Conservation (phyloP, 495 filamentous ascomycete species). For the Aspergillus steynii region DNA sequence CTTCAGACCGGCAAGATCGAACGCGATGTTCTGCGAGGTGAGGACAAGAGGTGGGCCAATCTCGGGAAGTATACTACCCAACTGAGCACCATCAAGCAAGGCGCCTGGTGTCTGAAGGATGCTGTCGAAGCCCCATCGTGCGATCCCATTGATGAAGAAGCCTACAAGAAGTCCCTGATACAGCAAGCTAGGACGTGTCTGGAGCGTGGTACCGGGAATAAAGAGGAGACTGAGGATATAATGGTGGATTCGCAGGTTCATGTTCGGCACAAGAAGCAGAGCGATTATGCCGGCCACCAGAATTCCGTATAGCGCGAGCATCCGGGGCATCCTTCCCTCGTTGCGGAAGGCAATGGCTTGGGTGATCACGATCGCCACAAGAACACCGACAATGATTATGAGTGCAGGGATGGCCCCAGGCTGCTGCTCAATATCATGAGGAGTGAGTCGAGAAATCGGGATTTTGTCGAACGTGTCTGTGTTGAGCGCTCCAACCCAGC, state of each 20-base stretch:
- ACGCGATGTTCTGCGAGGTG: slow-evolving; percentile 43
- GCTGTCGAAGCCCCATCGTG: slow-evolving; percentile 64
- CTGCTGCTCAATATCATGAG: slow-evolving; percentile 71
- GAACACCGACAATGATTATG: slow-evolving; percentile 56
- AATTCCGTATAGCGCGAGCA: slow-evolving; percentile 65
- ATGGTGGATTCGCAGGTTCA: slow-evolving; percentile 66
- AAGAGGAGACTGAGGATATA: slow-evolving; percentile 63
- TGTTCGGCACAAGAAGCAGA: slow-evolving; percentile 54
- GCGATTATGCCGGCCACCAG: slow-evolving; percentile 42
- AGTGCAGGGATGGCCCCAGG: slow-evolving; percentile 71
- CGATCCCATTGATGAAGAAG: slow-evolving; percentile 65
- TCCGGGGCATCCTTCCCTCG: slow-evolving; percentile 62
- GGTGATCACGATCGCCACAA: slow-evolving; percentile 52
- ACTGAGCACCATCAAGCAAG: slow-evolving; percentile 49
- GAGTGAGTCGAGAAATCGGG: slow-evolving; percentile 72
- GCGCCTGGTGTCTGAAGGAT: slow-evolving; percentile 59
- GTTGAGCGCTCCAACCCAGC: slow-evolving; percentile 76
- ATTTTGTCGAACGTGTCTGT: slow-evolving; percentile 77
- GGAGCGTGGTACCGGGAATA: slow-evolving; percentile 56
- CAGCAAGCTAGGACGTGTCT: slow-evolving; percentile 56
- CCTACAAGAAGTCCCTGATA: slow-evolving; percentile 65
- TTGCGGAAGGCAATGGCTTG: slow-evolving; percentile 69
- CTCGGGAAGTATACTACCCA: slow-evolving; percentile 48
- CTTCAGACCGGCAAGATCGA: slow-evolving; percentile 43
- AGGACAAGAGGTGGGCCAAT: slow-evolving; percentile 36